Base-by-base conservation (phyloP, 805 yeast species). In the Wickerhamomyces ciferrii region DNA sequence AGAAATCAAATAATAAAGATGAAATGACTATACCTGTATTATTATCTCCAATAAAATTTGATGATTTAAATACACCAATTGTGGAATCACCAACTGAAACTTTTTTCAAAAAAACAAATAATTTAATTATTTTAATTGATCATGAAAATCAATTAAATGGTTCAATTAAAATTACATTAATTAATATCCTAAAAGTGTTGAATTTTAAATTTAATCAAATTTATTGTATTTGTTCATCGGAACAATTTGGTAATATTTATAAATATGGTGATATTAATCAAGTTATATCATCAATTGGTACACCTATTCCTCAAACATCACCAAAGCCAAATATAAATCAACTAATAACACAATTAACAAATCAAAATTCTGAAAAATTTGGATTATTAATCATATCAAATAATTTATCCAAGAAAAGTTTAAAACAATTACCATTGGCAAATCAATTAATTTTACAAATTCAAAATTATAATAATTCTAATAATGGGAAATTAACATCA, bases 161-260 rank as follows among this genome's bases (percentile, higher is more conserved):
- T 1, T 36, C 41, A 5, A 15, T 41, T 4, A 34, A 50, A 9
- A 49, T 31, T 2, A 56, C 49, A 0, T 27, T 60, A 15, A 48
- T 47, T 44, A 60, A 60, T 40, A 58, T 60, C n/a, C 18, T 50
- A 4, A 54, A 49, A 19, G 63, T 50, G 5, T 23, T 58, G 17
- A 25, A 44, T 2, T 18, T 44, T 6, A 52, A 50, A 31, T 57
- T 58, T 25, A 39, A 43, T 10, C 23, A 43, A 0, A 44, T 55
- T 9, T 41, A 43, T 18, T 7, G 58, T n/a, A 42, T 59, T 6
- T 53, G 53, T 23, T 40, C 56, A 1, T 44, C 40, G 29, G 38
- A 48, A 20, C 49, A 50, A 9, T 17, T 46, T 17, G 14, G 21
- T 1, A 41, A 52, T 2, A 43, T 46, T 3, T 46, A 50, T 41